These are phyloP conservation scores for Candida andamanensis DNA, from an alignment of 805 yeast genomes.

Conservation along the genomic window DNA sequence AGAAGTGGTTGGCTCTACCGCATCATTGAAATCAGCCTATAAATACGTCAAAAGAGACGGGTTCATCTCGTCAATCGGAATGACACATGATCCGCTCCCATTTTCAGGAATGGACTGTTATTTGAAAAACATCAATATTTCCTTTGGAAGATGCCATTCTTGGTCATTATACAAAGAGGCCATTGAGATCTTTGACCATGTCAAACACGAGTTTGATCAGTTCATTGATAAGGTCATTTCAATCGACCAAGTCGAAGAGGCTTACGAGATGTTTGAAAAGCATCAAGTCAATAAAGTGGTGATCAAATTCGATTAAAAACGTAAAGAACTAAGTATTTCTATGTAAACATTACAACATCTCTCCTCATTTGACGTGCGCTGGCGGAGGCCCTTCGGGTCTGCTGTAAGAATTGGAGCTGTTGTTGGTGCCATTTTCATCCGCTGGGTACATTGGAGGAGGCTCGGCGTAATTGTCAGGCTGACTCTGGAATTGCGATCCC, in stretches of 20 bases:
- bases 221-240: constrained; percentile 47
- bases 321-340: no score
- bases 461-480: constrained; percentile 7
- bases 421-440: neutral
- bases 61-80: constrained; percentile 53
- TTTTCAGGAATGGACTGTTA: constrained; percentile 55
- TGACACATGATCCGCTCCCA: constrained; percentile 54
- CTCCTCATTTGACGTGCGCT: constrained; percentile 8
- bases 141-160: constrained; percentile 62
- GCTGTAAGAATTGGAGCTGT: neutral
- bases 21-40: constrained; percentile 48
- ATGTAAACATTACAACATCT: neutral
- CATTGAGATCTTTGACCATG: constrained; percentile 39
- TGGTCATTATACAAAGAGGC: constrained; percentile 53
- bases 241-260: constrained; percentile 41
- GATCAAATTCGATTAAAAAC: constrained; percentile 22
- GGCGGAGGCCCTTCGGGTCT: constrained; percentile 12
- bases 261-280: constrained; percentile 47
- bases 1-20: constrained; percentile 54
- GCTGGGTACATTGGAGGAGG: constrained; percentile 12
- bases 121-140: constrained; percentile 49
- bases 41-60: constrained; percentile 55
- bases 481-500: neutral
- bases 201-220: constrained; percentile 42
- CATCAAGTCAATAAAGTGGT: constrained; percentile 54